Evolutionary conservation across 1,139 yeast genomes (phyloP), one percentile per base, ranked within the genome.

Genomic region (Taiozyma sp.): DNA sequence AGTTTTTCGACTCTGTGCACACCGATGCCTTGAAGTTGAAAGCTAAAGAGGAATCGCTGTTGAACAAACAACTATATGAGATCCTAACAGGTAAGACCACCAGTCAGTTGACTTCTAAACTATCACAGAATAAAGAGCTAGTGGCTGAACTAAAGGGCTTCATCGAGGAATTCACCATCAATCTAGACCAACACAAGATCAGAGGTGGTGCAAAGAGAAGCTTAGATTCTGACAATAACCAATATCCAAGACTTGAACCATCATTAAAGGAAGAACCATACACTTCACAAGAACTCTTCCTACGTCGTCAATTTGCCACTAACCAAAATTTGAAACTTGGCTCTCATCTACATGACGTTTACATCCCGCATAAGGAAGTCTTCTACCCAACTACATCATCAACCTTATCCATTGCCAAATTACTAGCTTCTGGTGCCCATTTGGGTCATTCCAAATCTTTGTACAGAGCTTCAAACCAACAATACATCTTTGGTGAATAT

Each of bases 371-470:
- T 62, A 74, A 77, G 56, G 88, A 87, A 55, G 74, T 84, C 30
- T 73, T 74, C 49, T 67, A 72, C 26, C 96, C 97, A 14, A 73
- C 76, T 35, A 63, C 75, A 34, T 73, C 81, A 26, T 70, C 77
- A 34, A 80, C 85, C 52, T 66, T 87, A 13, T 76, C 93, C 2
- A 72, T 89, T 35, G 73, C 88, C 29, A 81, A 83, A 52, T 75
- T 91, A 49, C 67, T 91, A 68, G 95, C 97, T 6, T 89, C 98
- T 0, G 98, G 97, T 44, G 93, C 93, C 48, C 99, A 93, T 68
- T 73, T 93, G 59, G 99, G 99, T 30, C 97, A 93, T 63, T 79
- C 96, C 6, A 85, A 83, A 40, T 74, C 88, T 6, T 72, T 85
- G 59, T 86, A 88, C 80, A 82, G 96, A 61, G 83, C 93, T n/a